These are phyloP conservation scores for Aureobasidium leucospermi DNA, from an alignment of 2,329 filamentous ascomycete species.

Conservation along the genomic window DNA sequence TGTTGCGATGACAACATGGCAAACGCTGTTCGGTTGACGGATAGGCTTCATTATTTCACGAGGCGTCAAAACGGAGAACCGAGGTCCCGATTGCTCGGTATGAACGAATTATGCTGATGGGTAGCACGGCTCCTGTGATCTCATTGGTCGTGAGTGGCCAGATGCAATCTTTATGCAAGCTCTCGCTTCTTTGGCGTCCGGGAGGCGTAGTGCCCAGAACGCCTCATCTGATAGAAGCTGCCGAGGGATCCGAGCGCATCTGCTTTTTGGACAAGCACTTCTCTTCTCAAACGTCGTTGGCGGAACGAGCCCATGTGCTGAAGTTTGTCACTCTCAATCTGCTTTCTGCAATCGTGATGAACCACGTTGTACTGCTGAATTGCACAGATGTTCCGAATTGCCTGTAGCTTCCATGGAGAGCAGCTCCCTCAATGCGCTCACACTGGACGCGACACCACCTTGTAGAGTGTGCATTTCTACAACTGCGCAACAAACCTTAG, in stretches of 20 bases:
- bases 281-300: constrained; percentile 2
- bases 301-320: neutral
- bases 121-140: fast-evolving
- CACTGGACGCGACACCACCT: too few relatives aligned
- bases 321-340: too few relatives aligned
- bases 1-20: constrained; percentile 13
- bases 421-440: too few relatives aligned
- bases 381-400: too few relatives aligned
- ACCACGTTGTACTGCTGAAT: too few relatives aligned
- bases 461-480: too few relatives aligned
- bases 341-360: too few relatives aligned
- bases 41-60: neutral
- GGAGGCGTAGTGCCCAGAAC: neutral
- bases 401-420: too few relatives aligned
- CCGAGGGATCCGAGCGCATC: neutral
- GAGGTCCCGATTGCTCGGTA: neutral
- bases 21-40: neutral
- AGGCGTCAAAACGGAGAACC: neutral
- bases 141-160: neutral
- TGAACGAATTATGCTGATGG: neutral
- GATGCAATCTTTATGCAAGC: neutral
- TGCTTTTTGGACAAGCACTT: neutral
- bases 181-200: neutral
- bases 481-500: too few relatives aligned
- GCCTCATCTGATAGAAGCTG: constrained; percentile 2